Evolutionary conservation across 2,329 filamentous ascomycete species (phyloP).

Genomic region (Aspergillus japonicus): DNA sequence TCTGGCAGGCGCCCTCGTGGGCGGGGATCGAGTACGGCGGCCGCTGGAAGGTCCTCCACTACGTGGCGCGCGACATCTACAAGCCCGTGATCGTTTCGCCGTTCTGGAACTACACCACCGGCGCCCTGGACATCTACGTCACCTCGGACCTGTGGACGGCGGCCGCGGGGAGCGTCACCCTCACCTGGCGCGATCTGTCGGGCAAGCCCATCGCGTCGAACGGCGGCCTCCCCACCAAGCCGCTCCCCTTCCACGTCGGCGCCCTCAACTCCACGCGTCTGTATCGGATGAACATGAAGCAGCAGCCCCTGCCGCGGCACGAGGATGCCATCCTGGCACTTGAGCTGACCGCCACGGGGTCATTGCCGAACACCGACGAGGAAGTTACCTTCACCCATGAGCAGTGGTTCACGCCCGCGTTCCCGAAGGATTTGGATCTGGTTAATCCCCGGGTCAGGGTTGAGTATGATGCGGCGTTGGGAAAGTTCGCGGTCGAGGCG

Average conservation of each 20-base stretch:
- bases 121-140: conserved; percentile 54
- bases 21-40: conserved; percentile 63
- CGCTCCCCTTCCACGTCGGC: conserved; percentile 46
- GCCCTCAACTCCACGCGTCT: conserved; percentile 54
- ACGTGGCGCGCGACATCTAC: conserved; percentile 58
- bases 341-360: conserved; percentile 47
- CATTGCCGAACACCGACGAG: conserved; percentile 46
- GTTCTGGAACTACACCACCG: conserved; percentile 53
- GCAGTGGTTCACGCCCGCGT: conserved; percentile 52
- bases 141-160: conserved; percentile 58
- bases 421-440: conserved; percentile 47
- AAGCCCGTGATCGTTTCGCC: conserved; percentile 59
- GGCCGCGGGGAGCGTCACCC: conserved; percentile 46
- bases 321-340: conserved; percentile 46
- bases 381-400: conserved; percentile 47
- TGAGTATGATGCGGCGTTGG: conserved; percentile 28
- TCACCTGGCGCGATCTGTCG: conserved; percentile 54
- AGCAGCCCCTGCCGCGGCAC: conserved; percentile 34
- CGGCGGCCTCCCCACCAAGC: conserved; percentile 32
- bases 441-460: conserved; percentile 51
- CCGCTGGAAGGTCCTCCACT: conserved; percentile 63
- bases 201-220: conserved; percentile 45
- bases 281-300: conserved; percentile 39
- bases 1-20: conserved; percentile 65
- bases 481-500: conserved; percentile 50